Percentiles rank a stretch among this genome's conserved stretches.
Conservation (phyloP, 192 early-diverging fungal genomes). For the Lobosporangium transversale region DNA sequence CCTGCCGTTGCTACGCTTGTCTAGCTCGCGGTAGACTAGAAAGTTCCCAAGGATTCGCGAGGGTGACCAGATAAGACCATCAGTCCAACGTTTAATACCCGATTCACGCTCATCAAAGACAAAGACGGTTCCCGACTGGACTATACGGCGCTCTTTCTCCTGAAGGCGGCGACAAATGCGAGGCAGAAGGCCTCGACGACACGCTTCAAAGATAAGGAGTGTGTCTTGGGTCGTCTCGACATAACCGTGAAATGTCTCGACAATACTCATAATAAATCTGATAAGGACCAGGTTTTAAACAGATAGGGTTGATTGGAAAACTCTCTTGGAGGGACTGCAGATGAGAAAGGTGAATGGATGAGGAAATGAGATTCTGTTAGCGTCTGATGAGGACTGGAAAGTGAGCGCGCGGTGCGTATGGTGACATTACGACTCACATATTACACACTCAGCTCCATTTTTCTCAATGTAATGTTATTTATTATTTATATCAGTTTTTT, state of each 20-base stretch:
- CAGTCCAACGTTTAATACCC: constrained; percentile 89
- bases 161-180: constrained; percentile 76
- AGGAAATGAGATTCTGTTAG: too few relatives aligned
- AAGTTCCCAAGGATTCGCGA: constrained; percentile 86
- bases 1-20: constrained; percentile 57
- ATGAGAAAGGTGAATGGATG: too few relatives aligned
- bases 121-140: constrained; percentile 79
- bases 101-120: constrained; percentile 88
- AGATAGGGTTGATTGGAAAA: too few relatives aligned
- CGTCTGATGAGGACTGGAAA: too few relatives aligned
- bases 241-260: constrained; percentile 70
- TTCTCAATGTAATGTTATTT: too few relatives aligned
- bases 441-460: too few relatives aligned
- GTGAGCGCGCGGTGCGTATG: too few relatives aligned
- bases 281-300: too few relatives aligned
- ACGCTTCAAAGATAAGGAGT: constrained; percentile 81
- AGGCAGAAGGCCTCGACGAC: constrained; percentile 71
- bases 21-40: constrained; percentile 82
- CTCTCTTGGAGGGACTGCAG: too few relatives aligned
- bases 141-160: constrained; percentile 74
- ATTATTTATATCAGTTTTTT: too few relatives aligned
- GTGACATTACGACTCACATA: too few relatives aligned
- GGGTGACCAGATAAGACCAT: constrained; percentile 84
- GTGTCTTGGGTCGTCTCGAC: constrained; percentile 82
- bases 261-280: constrained; percentile 56